Conservation (phyloP, 2,329 filamentous ascomycete genomes). For the Blumeriella jaapii region DNA sequence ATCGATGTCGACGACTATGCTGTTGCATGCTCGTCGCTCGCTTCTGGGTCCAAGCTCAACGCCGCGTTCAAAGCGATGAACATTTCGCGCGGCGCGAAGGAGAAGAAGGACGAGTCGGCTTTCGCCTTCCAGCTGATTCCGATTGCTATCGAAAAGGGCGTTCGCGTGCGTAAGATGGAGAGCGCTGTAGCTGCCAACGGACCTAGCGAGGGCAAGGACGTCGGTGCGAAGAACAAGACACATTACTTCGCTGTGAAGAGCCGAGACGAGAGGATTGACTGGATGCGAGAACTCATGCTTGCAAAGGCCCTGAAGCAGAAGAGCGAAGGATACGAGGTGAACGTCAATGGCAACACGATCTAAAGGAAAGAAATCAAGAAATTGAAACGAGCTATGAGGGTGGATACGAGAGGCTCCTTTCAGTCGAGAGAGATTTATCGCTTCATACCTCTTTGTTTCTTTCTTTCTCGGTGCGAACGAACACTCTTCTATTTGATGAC, state of each 20-base stretch:
- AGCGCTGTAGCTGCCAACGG: slow-evolving; percentile 18
- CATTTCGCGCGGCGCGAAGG: slow-evolving; percentile 44
- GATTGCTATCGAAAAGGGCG: slow-evolving; percentile 31
- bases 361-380: slow-evolving; percentile 23
- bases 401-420: too few species aligned
- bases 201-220: slow-evolving; percentile 29
- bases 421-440: slow-evolving; percentile 6
- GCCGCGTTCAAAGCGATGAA: slow-evolving; percentile 76
- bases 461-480: slow-evolving; percentile 5
- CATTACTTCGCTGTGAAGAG: slow-evolving; percentile 88
- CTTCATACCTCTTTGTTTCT: slow-evolving; percentile 6
- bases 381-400: slow-evolving; percentile 1
- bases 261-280: slow-evolving; percentile 87
- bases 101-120: slow-evolving; percentile 44
- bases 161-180: slow-evolving; percentile 36
- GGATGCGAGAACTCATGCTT: slow-evolving; percentile 91
- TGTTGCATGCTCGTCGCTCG: slow-evolving; percentile 69
- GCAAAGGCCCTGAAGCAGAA: slow-evolving; percentile 80
- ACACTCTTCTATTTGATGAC: slow-evolving; percentile 7
- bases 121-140: slow-evolving; percentile 83
- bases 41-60: slow-evolving; percentile 64
- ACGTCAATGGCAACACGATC: slow-evolving; percentile 70
- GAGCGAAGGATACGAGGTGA: slow-evolving; percentile 71
- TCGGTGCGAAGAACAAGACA: slow-evolving; percentile 62
- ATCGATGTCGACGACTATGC: slow-evolving; percentile 85